Evolutionary conservation across 208 protist genomes (phyloP).

Genomic region (Crithidia fasciculata): DNA sequence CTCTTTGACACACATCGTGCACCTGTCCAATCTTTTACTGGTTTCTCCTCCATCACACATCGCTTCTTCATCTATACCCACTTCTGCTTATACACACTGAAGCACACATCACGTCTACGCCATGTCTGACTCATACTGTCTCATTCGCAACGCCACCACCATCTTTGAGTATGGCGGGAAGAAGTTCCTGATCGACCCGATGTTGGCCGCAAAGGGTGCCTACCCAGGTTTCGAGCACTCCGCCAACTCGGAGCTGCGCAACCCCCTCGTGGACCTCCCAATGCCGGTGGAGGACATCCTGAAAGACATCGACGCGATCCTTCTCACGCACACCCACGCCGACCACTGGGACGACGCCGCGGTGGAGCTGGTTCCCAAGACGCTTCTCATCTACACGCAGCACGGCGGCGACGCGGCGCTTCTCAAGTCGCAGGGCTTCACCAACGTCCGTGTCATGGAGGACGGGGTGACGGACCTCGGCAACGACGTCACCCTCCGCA

Average conservation of each 20-base stretch:
- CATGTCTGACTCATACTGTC: slow-evolving; percentile 9
- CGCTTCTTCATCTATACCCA: neutral
- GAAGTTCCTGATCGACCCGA: slow-evolving; percentile 22
- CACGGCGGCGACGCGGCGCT: slow-evolving; percentile 18
- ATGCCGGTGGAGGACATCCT: slow-evolving; percentile 20
- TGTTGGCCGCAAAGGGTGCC: slow-evolving; percentile 24
- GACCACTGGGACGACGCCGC: slow-evolving; percentile 34
- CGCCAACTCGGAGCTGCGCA: slow-evolving; percentile 27
- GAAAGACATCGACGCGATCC: slow-evolving; percentile 21
- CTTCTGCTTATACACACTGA: neutral
- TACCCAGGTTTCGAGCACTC: slow-evolving; percentile 30
- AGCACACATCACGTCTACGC: neutral
- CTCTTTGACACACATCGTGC: neutral
- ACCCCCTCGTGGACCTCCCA: slow-evolving; percentile 32
- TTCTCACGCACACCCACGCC: slow-evolving; percentile 23
- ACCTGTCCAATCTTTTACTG: no score
- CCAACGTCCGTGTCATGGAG: slow-evolving; percentile 21
- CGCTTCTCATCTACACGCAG: slow-evolving; percentile 8
- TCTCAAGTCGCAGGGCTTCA: slow-evolving; percentile 22
- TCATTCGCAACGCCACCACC: slow-evolving; percentile 15
- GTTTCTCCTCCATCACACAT: neutral
- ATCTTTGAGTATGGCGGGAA: slow-evolving; percentile 11
- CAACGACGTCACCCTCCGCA: slow-evolving; percentile 17
- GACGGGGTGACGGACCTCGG: slow-evolving; percentile 13
- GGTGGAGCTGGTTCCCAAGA: slow-evolving; percentile 18